Evolutionary conservation across 2,329 filamentous ascomycete species (phyloP), one percentile per base, ranked within the genome.

Genomic region (Neophaeococcomyces mojaviensis): DNA sequence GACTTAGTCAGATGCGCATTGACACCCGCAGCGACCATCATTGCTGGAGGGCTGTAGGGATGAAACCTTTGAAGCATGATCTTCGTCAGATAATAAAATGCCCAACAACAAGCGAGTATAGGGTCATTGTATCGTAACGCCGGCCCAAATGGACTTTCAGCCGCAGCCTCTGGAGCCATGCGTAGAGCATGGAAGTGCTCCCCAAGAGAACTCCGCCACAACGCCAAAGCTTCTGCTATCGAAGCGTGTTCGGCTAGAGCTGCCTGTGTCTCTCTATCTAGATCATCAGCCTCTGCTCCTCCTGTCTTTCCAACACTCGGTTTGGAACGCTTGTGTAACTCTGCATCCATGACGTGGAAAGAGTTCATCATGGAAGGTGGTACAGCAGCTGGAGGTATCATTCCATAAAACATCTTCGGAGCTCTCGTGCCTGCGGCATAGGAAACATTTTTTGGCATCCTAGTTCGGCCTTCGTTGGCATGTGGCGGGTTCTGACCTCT

Each of bases 31-130:
- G 92, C 88, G 57, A 88, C 78, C 79, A 94, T 88, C 30, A 88
- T 85, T 7, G 89, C 82, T 0, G 90, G 88, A 1, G 89, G 90
- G 88, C 96, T 96, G 19, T 78, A 78, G 0, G 92, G 92, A 55
- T 96, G 89, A 1, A 82, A 75, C 28, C 92, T 78, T 49, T 90
- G 73, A n/a, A 92, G 75, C 44, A 89, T 76, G 47, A 97, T 90
- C 38, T 88, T 74, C 0, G 83, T 82, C 72, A 90, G 86, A 64
- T 94, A 85, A 62, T 86, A 89, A 53, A 89, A 84, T 60, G 86
- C 81, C 87, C 88, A 95, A 18, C 96, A 74, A 28, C 86, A 84
- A 2, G 86, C 86, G 52, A 97, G 84, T n/a, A 84, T 82, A 62
- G 88, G 90, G 2, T 86, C 90, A 24, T 86, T 79, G 61, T 94